These are phyloP conservation scores for Calonectria henricotiae DNA, from an alignment of 2,329 filamentous ascomycete species.

Conservation along the genomic window DNA sequence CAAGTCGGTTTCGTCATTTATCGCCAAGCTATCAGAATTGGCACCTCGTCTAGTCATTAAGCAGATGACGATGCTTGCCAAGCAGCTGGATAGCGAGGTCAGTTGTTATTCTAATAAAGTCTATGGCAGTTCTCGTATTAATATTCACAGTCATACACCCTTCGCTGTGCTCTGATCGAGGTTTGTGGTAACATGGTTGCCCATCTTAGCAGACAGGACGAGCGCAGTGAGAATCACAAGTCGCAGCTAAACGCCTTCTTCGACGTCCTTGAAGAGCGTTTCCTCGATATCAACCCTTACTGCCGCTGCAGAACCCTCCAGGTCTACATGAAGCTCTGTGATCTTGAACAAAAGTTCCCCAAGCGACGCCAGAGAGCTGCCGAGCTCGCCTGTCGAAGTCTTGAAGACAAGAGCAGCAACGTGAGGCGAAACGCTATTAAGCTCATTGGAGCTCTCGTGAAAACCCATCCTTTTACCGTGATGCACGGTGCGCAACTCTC, in stretches of 20 bases:
- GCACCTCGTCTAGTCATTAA: slow-evolving; percentile 94
- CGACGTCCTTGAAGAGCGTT: slow-evolving; percentile 95
- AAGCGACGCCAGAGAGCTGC: slow-evolving; percentile 91
- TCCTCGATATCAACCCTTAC: slow-evolving; percentile 97
- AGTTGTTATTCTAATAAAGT: slow-evolving; percentile 11
- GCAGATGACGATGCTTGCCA: slow-evolving; percentile 95
- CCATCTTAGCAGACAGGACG: slow-evolving; percentile 91
- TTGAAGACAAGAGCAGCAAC: slow-evolving; percentile 99
- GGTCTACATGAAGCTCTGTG: slow-evolving; percentile 92
- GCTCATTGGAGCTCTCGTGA: slow-evolving; percentile 87
- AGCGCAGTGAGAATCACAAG: slow-evolving; percentile 93
- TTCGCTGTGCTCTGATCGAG: slow-evolving; percentile 94
- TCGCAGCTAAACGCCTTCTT: slow-evolving; percentile 97
- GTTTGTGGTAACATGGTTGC: slow-evolving; percentile 96
- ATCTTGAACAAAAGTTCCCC: slow-evolving; percentile 96
- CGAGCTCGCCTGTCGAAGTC: slow-evolving; percentile 88
- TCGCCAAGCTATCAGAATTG: slow-evolving; percentile 93
- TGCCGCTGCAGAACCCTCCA: slow-evolving; percentile 93
- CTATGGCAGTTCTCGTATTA: slow-evolving; percentile 35
- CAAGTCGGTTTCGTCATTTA: slow-evolving; percentile 95
- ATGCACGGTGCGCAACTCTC: slow-evolving; percentile 92
- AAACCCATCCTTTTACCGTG: slow-evolving; percentile 93
- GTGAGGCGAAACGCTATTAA: slow-evolving; percentile 97
- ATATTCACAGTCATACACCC: slow-evolving; percentile 82
- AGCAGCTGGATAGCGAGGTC: slow-evolving; percentile 95